Percentiles rank a stretch among this genome's conserved stretches.
These are phyloP conservation scores for Puccinia triticina DNA, from an alignment of 1,284 basidiomycete genomes.

Conservation along the genomic window DNA sequence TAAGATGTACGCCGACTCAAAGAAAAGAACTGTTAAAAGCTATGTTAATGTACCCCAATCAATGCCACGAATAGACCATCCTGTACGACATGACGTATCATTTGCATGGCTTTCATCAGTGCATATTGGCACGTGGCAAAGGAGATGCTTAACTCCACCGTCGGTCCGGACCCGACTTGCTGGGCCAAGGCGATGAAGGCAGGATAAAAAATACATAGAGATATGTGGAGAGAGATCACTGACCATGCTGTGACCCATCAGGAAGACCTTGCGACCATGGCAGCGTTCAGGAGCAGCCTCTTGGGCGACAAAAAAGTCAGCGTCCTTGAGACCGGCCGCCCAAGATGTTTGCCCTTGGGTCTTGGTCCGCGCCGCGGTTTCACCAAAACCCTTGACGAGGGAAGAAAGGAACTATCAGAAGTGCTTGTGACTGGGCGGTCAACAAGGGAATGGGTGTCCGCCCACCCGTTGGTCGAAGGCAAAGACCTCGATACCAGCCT, in stretches of 20 bases:
- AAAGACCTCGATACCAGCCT: constrained; percentile 60
- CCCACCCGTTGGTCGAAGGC: constrained; percentile 61
- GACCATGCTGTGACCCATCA: constrained; percentile 62
- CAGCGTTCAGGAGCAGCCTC: constrained; percentile 50
- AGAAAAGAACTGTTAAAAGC: neutral
- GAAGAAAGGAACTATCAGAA: neutral
- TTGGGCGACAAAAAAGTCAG: constrained; percentile 58
- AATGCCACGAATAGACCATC: neutral
- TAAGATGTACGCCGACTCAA: neutral
- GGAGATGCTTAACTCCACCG: neutral
- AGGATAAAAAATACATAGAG: neutral
- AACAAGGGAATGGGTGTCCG: neutral
- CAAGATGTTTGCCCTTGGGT: constrained; percentile 61
- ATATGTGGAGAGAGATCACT: neutral
- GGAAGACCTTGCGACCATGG: constrained; percentile 56
- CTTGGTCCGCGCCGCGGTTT: constrained; percentile 58
- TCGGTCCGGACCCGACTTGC: neutral
- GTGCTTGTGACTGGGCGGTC: neutral
- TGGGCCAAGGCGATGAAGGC: neutral
- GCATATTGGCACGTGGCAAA: neutral
- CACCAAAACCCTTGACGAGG: constrained; percentile 59
- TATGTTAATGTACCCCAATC: too few species aligned
- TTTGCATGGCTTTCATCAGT: neutral
- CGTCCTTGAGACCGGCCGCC: constrained; percentile 60
- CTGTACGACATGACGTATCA: neutral